Evolutionary conservation across 106 monocot species (phyloP).

Genomic region (Acorus calamus): DNA sequence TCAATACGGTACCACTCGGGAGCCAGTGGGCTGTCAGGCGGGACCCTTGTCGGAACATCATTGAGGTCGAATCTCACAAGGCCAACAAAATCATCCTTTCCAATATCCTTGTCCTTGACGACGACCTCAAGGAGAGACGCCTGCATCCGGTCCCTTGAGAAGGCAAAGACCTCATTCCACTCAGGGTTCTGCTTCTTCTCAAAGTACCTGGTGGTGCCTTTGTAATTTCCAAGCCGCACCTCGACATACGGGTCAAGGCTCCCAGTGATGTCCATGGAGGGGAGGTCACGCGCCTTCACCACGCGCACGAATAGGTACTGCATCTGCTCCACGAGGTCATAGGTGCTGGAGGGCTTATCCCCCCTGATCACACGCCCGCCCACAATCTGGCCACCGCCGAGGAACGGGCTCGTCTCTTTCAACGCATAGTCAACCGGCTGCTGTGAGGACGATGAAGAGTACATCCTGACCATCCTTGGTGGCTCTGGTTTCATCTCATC

Average conservation of each 20-base stretch:
- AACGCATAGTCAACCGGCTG: slow-evolving; percentile 37
- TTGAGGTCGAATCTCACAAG: slow-evolving; percentile 37
- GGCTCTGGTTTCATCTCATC: slow-evolving; percentile 35
- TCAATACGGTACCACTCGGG: slow-evolving; percentile 61
- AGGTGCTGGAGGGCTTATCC: slow-evolving; percentile 37
- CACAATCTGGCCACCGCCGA: slow-evolving; percentile 45
- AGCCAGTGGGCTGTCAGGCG: slow-evolving; percentile 58
- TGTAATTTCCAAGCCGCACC: slow-evolving; percentile 58
- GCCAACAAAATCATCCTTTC: slow-evolving; percentile 54
- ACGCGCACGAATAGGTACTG: slow-evolving; percentile 57
- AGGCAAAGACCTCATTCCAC: slow-evolving; percentile 65
- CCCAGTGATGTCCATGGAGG: slow-evolving; percentile 38
- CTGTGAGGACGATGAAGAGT: slow-evolving; percentile 23
- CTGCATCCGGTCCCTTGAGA: slow-evolving; percentile 45
- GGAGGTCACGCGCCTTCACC: slow-evolving; percentile 55
- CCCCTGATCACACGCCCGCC: slow-evolving; percentile 30
- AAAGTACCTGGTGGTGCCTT: slow-evolving; percentile 35
- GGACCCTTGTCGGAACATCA: slow-evolving; percentile 50
- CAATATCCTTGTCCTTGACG: slow-evolving; percentile 50
- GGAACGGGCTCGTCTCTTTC: slow-evolving; percentile 52
- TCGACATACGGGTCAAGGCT: slow-evolving; percentile 56
- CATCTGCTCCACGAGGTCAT: slow-evolving; percentile 67
- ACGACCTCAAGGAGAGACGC: slow-evolving; percentile 36
- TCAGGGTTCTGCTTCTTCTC: slow-evolving; percentile 56
- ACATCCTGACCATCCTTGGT: slow-evolving; percentile 22